These are phyloP conservation scores for Lignosus rhinocerotis DNA, from an alignment of 1,284 basidiomycete species.

Conservation along the genomic window DNA sequence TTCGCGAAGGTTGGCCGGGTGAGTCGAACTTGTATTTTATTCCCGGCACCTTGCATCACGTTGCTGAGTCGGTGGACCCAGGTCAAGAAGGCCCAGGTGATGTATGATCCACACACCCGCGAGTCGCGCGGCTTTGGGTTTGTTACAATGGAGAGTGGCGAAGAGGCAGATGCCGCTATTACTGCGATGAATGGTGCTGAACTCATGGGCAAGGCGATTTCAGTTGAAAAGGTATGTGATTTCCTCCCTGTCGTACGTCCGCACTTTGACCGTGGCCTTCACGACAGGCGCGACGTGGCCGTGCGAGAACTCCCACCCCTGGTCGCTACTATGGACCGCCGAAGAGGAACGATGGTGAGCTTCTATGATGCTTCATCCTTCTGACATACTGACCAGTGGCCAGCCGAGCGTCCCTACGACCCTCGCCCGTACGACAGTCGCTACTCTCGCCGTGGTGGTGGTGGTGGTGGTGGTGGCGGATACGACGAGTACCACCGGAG, in stretches of 20 bases:
- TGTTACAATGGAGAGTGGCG: constrained; percentile 88
- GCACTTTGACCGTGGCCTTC: constrained; percentile 14
- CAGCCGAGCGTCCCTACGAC: constrained; percentile 76
- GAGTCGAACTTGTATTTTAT: constrained; percentile 33
- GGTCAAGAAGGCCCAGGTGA: constrained; percentile 90
- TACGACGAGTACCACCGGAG: constrained; percentile 33
- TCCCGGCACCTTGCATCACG: neutral
- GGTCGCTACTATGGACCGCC: constrained; percentile 93
- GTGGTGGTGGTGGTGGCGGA: constrained; percentile 15
- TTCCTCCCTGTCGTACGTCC: too few relatives aligned
- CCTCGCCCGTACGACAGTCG: constrained; percentile 80
- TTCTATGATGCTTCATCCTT: neutral
- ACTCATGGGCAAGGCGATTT: constrained; percentile 83
- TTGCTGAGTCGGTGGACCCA: constrained; percentile 29
- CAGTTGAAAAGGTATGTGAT: constrained; percentile 80
- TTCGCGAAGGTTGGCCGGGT: constrained; percentile 92
- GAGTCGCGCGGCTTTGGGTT: constrained; percentile 98
- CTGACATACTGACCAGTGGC: neutral
- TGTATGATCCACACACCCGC: constrained; percentile 95
- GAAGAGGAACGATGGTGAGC: constrained; percentile 67
- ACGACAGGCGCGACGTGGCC: constrained; percentile 83
- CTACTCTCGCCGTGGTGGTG: constrained; percentile 55
- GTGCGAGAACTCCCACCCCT: constrained; percentile 93
- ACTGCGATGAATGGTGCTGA: constrained; percentile 82
- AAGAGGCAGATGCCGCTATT: constrained; percentile 91